Base-by-base conservation (phyloP, 345 rosid species). In the Bruguiera sexangula region DNA sequence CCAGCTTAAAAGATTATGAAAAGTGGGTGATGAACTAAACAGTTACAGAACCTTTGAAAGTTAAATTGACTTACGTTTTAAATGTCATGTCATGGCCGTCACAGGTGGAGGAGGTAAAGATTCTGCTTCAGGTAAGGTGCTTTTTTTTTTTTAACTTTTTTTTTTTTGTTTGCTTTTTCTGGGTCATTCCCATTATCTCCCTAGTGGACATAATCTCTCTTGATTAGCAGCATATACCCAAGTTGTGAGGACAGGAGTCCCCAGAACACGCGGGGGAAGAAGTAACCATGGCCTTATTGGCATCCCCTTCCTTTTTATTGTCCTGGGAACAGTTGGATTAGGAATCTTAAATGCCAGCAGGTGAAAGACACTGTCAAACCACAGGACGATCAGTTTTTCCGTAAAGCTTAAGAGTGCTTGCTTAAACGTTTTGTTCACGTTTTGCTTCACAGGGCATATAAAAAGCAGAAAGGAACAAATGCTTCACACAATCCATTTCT, bases 401-500 rank as follows among this genome's bases (percentile, higher is more conserved):
- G n/a, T 37, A n/a, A 56, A 62, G 26, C 30, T 19, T 48, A 20
- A 20, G 30, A 32, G 21, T 27, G 32, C 19, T 21, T 36, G 53
- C 36, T 54, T 32, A 32, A 20, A 34, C 31, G 31, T 18, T 48
- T 6, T 19, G 56, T 16, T 36, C 36, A 24, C 61, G 31, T 74
- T 74, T 32, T 71, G 76, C 50, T 69, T 58, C 57, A 57, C 88
- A 88, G 96, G 91, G 92, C 94, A 26, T 91, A 89, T 79, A 87
- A 74, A 78, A 80, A 72, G 88, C 91, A 91, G 73, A 88, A 84
- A 73, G 87, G 85, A 65, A 76, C 81, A 4, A 75, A 66, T 64
- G 89, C 97, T 32, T 90, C 96, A 43, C 91, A 83, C 85, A 88
- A 91, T 75, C 97, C 98, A 7, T 93, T 93, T 77, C 97, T 93